Evolutionary conservation across 2,329 filamentous ascomycete species (phyloP), one percentile per base, ranked within the genome.

Genomic region (Cladophialophora yegresii): DNA sequence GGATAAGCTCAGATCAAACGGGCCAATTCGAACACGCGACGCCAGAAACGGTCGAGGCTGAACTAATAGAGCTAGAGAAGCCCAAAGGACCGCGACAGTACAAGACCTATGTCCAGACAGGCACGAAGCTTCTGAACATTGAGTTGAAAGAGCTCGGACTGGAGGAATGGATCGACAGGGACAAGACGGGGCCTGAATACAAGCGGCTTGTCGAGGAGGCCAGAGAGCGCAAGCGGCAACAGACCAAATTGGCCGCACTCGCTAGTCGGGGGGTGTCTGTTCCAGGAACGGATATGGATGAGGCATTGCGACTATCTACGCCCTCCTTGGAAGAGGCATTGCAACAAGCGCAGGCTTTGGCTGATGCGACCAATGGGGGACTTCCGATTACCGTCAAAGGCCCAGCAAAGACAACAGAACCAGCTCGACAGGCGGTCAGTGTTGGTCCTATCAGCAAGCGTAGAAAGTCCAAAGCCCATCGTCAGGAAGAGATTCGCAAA

Each of bases 161-260:
- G 23, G 65, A 67, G 47, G 62, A 65, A 40, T 69, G 67, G 67
- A 63, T 67, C 28, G 51, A 56, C n/a, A 65, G 58, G 53, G 62
- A 69, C 56, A 69, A 65, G 56, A 65, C 56, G 12, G 57, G 51
- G 40, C 45, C 61, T 7, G 62, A 65, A 40, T 69, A 69, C 45
- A 63, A 63, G 22, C 53, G 58, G 28, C 36, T 53, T 7, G 62
- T 69, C 1, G 20, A 51, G 26, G 53, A 62, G 54, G 67, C 67
- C 40, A 65, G 67, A 49, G 47, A 40, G 5, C 51, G 60, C 32
- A 54, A 65, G 49, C 55, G 67, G 40, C 65, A 69, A 54, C 50
- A 58, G 26, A 66, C 58, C 28, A 68, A 61, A 57, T 23, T 57
- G 54, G 63, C 54, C 5, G 33, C 51, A 40, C 54, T 68, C 33